Percentiles rank a stretch among this genome's conserved stretches.
phyloP scores from a whole-genome alignment of 305 asterid species.

The Rubia tinctorum region DNA sequence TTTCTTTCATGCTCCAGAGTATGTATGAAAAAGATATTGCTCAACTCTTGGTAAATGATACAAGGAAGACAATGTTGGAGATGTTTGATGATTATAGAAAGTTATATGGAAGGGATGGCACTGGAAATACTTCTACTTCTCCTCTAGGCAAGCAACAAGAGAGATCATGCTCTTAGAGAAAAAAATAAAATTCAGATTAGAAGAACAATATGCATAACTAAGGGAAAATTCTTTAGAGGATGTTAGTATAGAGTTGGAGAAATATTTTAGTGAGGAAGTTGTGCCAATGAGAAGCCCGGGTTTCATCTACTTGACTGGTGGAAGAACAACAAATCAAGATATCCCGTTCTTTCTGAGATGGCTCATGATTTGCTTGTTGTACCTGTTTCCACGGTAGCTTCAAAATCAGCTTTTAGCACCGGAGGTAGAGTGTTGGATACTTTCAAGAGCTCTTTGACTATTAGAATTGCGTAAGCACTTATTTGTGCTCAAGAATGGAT shows the following conservation, averaged over 20 bases:
- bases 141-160: too few species aligned
- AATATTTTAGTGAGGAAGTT: background rate
- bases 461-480: background rate
- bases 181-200: background rate
- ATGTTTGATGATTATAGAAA: slow-evolving; percentile 2
- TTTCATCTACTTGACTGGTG: background rate
- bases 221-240: background rate
- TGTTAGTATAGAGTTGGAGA: background rate
- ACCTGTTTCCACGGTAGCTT: background rate
- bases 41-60: background rate
- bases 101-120: background rate
- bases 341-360: background rate
- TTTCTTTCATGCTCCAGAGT: background rate
- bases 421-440: background rate
- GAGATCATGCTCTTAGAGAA: background rate
- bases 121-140: background rate
- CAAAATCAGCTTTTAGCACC: background rate
- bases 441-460: slow-evolving; percentile 1
- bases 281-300: background rate
- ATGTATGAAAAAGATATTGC: background rate
- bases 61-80: background rate
- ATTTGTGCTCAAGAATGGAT: slow-evolving; percentile 7
- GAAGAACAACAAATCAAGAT: background rate
- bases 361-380: background rate
- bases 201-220: background rate